Evolutionary conservation across 1,284 basidiomycete species (phyloP).

Genomic region (Ganoderma boninense): DNA sequence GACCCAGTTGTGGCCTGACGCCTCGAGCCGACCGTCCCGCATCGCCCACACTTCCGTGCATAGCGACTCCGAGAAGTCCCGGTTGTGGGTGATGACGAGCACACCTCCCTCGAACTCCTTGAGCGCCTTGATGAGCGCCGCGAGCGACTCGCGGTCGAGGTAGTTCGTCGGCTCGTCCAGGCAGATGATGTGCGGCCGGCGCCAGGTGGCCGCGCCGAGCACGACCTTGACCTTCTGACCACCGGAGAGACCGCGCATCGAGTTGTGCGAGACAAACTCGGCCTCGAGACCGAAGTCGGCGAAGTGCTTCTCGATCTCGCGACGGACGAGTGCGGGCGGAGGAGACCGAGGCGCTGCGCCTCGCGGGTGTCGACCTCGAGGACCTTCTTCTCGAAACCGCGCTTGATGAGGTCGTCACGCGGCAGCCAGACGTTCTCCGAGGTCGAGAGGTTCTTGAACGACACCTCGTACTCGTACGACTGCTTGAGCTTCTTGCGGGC

Average conservation of each 20-base stretch:
- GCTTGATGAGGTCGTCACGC: conserved; percentile 96
- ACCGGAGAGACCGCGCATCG: conserved; percentile 97
- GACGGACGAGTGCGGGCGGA: conserved; percentile 96
- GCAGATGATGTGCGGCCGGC: conserved; percentile 96
- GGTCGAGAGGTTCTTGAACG: conserved; percentile 91
- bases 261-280: conserved; percentile 97
- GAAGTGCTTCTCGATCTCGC: conserved; percentile 98
- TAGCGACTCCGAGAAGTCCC: conserved; percentile 96
- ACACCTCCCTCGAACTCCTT: conserved; percentile 98
- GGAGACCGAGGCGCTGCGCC: conserved; percentile 95
- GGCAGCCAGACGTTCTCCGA: conserved; percentile 98
- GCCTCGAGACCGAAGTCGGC: conserved; percentile 96
- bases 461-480: conserved; percentile 97
- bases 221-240: conserved; percentile 99
- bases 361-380: conserved; percentile 97
- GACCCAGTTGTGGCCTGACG: conserved; percentile 98
- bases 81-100: conserved; percentile 96
- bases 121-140: conserved; percentile 94
- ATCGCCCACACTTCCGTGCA: conserved; percentile 95
- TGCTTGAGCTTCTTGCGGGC: conserved; percentile 98
- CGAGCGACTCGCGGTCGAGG: conserved; percentile 97
- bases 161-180: conserved; percentile 99
- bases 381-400: conserved; percentile 99
- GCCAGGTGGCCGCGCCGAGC: conserved; percentile 98
- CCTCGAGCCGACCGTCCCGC: conserved; percentile 91